Evolutionary conservation across 2,329 filamentous ascomycete species (phyloP).

Genomic region (Claviceps quebecensis): DNA sequence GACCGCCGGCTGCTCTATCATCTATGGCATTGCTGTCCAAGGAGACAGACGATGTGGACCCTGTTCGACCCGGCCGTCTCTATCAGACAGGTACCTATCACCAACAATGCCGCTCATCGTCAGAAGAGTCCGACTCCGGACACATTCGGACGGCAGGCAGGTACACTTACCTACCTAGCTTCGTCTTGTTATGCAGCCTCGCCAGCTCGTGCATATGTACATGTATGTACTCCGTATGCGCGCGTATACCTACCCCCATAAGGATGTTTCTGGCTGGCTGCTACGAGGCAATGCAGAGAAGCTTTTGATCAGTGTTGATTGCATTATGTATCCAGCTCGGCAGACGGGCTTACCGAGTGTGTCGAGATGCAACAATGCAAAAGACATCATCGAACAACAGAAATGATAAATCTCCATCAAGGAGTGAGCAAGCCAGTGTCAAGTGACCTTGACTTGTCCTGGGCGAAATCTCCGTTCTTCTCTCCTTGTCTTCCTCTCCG

Average conservation of each 20-base stretch:
- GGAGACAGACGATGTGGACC: background rate
- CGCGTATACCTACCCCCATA: background rate
- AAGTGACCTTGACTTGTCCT: background rate
- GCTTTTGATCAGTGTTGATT: background rate
- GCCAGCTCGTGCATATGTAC: background rate
- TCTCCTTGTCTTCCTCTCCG: background rate
- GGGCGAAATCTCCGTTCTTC: background rate
- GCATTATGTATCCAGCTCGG: background rate
- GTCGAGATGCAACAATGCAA: background rate
- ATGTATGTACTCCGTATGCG: no score
- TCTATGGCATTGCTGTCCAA: background rate
- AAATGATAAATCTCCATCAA: background rate
- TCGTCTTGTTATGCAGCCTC: background rate
- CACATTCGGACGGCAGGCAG: no score
- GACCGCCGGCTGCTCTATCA: background rate
- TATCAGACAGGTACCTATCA: no score
- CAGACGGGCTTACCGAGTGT: background rate
- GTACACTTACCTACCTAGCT: no score
- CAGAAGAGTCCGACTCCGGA: no score
- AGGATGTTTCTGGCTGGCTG: background rate
- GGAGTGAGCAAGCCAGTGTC: background rate
- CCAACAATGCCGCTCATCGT: no score
- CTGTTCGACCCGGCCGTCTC: no score
- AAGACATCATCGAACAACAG: no score
- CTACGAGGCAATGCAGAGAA: background rate